A percentile compares a stretch with the other conserved stretches of the same genome.
Conservation (phyloP, 805 yeast species). For the Candida manassasensis region DNA sequence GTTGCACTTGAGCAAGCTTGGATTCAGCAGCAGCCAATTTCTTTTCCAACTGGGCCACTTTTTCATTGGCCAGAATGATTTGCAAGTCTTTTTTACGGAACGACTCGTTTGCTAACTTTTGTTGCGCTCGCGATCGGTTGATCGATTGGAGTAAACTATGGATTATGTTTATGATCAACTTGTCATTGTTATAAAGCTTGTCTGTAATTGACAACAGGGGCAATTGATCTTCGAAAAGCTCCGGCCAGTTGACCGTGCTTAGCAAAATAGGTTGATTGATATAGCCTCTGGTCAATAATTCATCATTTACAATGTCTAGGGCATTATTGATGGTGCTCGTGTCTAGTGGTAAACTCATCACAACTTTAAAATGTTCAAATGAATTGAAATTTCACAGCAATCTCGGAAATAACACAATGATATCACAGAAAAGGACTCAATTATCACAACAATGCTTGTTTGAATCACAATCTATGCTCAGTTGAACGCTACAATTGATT, state of each 20-base stretch:
- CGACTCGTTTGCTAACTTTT: constrained; percentile 24
- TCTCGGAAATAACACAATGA: too few species aligned
- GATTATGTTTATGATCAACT: constrained; percentile 32
- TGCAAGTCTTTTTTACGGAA: constrained; percentile 25
- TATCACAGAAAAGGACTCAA: too few species aligned
- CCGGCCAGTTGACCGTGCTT: constrained; percentile 31
- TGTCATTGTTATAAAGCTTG: constrained; percentile 31
- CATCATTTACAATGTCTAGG: constrained; percentile 31
- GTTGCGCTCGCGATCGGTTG: constrained; percentile 31
- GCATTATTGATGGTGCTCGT: constrained; percentile 33
- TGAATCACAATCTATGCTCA: too few species aligned
- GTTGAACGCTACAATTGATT: too few species aligned
- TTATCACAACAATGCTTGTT: too few species aligned
- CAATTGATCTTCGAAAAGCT: constrained; percentile 24
- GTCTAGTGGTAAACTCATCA: constrained; percentile 14
- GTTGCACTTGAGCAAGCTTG: constrained; percentile 11
- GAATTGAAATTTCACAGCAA: too few species aligned
- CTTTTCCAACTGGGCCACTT: constrained; percentile 19
- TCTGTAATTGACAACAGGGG: constrained; percentile 22
- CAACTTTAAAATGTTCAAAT: too few species aligned
- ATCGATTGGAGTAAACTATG: constrained; percentile 28
- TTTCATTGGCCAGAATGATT: constrained; percentile 20
- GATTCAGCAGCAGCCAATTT: constrained; percentile 11
- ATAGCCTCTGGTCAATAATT: constrained; percentile 32
- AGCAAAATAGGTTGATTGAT: constrained; percentile 27